phyloP scores from a whole-genome alignment of 768 basidiomycete genomes.

The Boletus subcaerulescens region DNA sequence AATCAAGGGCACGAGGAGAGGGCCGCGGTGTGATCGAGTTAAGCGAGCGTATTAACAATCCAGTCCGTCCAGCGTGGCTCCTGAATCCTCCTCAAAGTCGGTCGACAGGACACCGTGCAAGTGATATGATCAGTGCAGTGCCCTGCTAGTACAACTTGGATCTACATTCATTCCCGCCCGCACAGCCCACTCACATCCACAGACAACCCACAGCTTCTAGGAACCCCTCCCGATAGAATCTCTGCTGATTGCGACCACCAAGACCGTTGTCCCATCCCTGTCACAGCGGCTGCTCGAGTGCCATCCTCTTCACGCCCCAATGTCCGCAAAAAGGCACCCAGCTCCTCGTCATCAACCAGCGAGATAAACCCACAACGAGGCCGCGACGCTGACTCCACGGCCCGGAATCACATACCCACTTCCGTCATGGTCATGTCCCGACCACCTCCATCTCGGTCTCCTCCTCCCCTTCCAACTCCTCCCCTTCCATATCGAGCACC shows the following conservation, averaged over 20 bases:
- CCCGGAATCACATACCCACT: constrained; percentile 11
- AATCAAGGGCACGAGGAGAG: constrained; percentile 66
- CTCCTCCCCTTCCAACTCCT: constrained; percentile 42
- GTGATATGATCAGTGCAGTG: not conserved
- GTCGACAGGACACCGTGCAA: not conserved
- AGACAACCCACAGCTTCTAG: constrained; percentile 27
- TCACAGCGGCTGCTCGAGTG: constrained; percentile 1
- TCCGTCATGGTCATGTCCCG: constrained; percentile 19
- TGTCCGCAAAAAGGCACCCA: constrained; percentile 39
- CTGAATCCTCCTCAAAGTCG: constrained; percentile 3
- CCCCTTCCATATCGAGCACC: constrained; percentile 75
- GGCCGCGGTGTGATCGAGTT: constrained; percentile 39
- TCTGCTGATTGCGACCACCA: constrained; percentile 25
- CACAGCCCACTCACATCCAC: not conserved
- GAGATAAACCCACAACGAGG: constrained; percentile 27
- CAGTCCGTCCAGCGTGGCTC: constrained; percentile 28
- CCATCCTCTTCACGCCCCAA: constrained; percentile 39
- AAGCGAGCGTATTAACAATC: constrained; percentile 39
- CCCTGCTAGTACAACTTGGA: constrained; percentile 7
- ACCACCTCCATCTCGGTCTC: constrained; percentile 29
- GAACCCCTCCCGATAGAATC: constrained; percentile 27
- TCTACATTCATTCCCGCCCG: constrained; percentile 36
- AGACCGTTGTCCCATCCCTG: constrained; percentile 9
- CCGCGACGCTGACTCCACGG: constrained; percentile 21
- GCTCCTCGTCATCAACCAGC: constrained; percentile 13